Base-by-base conservation (phyloP, 1,284 basidiomycete genomes). In the Cystobasidium sp. region DNA sequence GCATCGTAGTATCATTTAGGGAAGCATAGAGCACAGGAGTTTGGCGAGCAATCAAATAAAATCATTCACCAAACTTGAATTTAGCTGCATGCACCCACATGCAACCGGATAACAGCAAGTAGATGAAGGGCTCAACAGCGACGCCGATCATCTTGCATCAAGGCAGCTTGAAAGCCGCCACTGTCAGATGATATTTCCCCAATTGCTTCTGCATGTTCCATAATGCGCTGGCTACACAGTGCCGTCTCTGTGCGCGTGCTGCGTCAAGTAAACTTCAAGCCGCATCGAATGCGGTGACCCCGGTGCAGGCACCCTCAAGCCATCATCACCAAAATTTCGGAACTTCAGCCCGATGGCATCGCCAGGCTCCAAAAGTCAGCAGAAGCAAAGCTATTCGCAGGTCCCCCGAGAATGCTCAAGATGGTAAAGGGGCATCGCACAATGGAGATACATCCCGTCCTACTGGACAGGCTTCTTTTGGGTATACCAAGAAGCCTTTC, bases 121-220 rank as follows among this genome's bases (percentile, higher is more conserved):
- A 31, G 31, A 31, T 31, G 31, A 31, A 31, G 31, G 31, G 31
- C 31, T 31, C 31, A 5, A 31, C 31, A 31, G 31, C 31, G 5
- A 14, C 41, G 22, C 22, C 22, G 55, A 58, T 58, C 37, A 16
- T 39, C 55, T 8, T 58, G 14, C 31, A 31, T 31, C 31, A 31
- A 49, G n/a, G 2, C 14, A 49, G 14, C 46, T n/a, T 12, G 14
- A 49, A 49, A n/a, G 12, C n/a, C 39, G 56, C 56, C 56, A 59
- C 56, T 59, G 39, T 8, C 39, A 9, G 37, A 18, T 58, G 3
- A 16, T 59, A 39, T n/a, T 31, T n/a, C 12, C n/a, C 56, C 31
- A 59, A 31, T n/a, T n/a, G 56, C 39, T 59, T 41, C 47, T 49
- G 61, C 61, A 63, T 63, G 61, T 63, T 63, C 47, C 43, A 49